Base-by-base conservation (phyloP, 1,284 basidiomycete genomes). In the Boletus mariae region DNA sequence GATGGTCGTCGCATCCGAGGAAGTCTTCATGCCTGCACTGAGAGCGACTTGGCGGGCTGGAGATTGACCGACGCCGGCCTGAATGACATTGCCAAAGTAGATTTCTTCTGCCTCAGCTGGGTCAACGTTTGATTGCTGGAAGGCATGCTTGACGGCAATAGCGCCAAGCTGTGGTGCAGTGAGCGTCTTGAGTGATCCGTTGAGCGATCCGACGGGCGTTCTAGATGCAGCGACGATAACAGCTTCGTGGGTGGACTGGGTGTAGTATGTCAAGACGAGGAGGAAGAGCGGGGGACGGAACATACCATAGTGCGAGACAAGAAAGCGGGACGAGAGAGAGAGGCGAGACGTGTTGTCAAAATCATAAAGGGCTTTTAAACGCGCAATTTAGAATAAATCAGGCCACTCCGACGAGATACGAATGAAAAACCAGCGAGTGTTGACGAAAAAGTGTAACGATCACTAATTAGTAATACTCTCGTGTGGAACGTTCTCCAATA, bases 1-100 rank as follows among this genome's bases (percentile, higher is more conserved):
- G 77, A 99, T 90, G 50, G 97, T 99, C 38, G 97, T 99, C 17
- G 95, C 95, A 75, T 99, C 97, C 35, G 94, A 94, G 56, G 80
- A 80, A 23, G 86, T 73, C 59, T 83, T 86, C 71, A 97, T 77
- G 59, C 96, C 96, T 29, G 94, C 82, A 56, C 77, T 80, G 61
- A 98, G 87, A 12, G 90, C 94, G 56, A 97, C 95, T 73, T 99
- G 96, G 58, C 96, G 87, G 49, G 96, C 94, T 28, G 96, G 93
- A 37, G 91, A 94, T 71, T 98, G 94, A 47, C 94, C 94, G 47
- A 94, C 89, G 64, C 96, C 96, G 25, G 96, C 94, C 72, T 96
- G 94, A 54, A 99, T 85, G 70, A 96, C 93, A 68, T 99, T 95
- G 61, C 97, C 97, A 70, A 98, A 90, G 82, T 91, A 98, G 65